phyloP scores from a whole-genome alignment of 2,329 filamentous ascomycete species.

The Leptographium lundbergii region DNA sequence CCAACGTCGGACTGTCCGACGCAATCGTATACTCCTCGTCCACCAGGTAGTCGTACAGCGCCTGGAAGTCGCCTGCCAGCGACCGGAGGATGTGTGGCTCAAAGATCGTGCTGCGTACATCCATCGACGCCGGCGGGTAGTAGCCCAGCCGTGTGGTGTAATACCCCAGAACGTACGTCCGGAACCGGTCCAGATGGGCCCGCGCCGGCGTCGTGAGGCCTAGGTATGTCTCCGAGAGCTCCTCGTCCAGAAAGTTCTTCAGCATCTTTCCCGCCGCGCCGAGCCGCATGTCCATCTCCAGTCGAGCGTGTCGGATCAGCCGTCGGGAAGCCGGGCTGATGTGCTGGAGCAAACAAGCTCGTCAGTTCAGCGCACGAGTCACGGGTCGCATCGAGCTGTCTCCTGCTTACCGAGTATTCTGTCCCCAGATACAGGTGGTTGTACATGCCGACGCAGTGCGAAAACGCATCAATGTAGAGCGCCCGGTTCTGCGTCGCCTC shows the following conservation, averaged over 20 bases:
- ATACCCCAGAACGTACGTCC: slow-evolving; percentile 52
- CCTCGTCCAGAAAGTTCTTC: slow-evolving; percentile 56
- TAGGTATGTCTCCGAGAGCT: slow-evolving; percentile 53
- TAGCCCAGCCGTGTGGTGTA: slow-evolving; percentile 57
- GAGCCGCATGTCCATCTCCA: slow-evolving; percentile 54
- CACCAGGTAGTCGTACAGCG: slow-evolving; percentile 58
- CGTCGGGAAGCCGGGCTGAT: slow-evolving; percentile 43
- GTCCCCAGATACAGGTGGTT: slow-evolving; percentile 41
- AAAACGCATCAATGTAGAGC: slow-evolving; percentile 62
- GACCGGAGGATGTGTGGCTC: slow-evolving; percentile 43
- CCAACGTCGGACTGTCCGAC: slow-evolving; percentile 37
- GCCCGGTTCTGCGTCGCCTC: slow-evolving; percentile 50
- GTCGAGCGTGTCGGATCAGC: slow-evolving; percentile 48
- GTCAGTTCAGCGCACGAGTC: background rate
- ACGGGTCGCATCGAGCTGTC: background rate
- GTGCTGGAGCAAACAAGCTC: slow-evolving; percentile 20
- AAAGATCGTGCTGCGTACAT: slow-evolving; percentile 32
- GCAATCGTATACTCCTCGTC: slow-evolving; percentile 41
- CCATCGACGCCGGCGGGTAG: slow-evolving; percentile 48
- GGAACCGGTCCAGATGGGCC: slow-evolving; percentile 60
- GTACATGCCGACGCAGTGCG: slow-evolving; percentile 69
- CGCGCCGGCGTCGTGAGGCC: slow-evolving; percentile 48
- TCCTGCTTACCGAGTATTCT: slow-evolving; percentile 45
- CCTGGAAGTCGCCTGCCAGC: slow-evolving; percentile 59
- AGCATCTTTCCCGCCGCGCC: slow-evolving; percentile 45